Base-by-base conservation (phyloP, 495 filamentous ascomycete genomes). In the Umbilicaria muhlenbergii region DNA sequence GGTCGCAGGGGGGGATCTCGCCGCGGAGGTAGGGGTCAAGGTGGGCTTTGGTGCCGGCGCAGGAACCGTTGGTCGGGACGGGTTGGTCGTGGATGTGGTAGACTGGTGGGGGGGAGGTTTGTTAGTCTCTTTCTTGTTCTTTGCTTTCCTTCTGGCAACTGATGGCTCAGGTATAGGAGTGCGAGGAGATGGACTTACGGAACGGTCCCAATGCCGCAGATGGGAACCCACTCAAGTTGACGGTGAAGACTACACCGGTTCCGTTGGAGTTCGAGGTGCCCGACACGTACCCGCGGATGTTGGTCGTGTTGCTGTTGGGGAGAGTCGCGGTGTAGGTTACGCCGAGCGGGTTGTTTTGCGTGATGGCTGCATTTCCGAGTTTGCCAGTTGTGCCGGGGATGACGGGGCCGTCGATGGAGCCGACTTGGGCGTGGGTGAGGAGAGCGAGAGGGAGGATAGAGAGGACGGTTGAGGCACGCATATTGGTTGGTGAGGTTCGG, bases 71-170 rank as follows among this genome's bases (percentile, higher is more conserved):
- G 32, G 65, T 61, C 3, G 81, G 77, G 31, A 93, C 81, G 13
- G 81, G 81, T 36, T 65, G 56, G 44, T 76, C 74, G 65, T 94
- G 85, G 54, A 94, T 70, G 51, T 93, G 86, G 66, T 94, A 94
- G 24, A 69, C 85, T 88, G 47, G 16, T 16, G 21, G 17, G 4
- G 35, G 17, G 15, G 24, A n/a, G 28, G 13, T 10, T 3, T 32
- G 11, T 51, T 11, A 45, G 34, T 36, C 32, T 19, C 11, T n/a
- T 15, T 6, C 34, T 40, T 56, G 33, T 49, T 46, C 40, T 24
- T 34, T 38, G 8, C 24, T 14, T 15, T 1, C 4, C 21, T 1
- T 1, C 21, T 41, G 17, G 2, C 18, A 36, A 15, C 35, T 16
- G 28, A 15, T 16, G 38, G 16, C 14, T 41, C 14, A 32, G 18